phyloP scores from a whole-genome alignment of 768 basidiomycete genomes.

The Tulasnella sp. region DNA sequence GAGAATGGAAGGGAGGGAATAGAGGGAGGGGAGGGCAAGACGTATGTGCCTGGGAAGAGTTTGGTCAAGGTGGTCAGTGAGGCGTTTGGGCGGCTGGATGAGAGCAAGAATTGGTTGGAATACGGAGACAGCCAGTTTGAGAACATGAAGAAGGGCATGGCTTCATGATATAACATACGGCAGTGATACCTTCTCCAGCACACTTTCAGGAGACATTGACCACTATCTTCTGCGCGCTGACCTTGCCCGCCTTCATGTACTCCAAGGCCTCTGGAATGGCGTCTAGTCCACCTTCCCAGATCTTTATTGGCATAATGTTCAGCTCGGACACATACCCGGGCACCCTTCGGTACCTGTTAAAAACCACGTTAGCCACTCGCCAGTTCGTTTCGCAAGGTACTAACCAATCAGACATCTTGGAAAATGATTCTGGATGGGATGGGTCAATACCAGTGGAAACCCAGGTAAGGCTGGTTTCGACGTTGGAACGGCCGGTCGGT shows the following conservation, averaged over 20 bases:
- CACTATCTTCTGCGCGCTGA: conserved; percentile 19
- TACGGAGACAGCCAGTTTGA: conserved; percentile 72
- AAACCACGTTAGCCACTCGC: background rate
- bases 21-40: conserved; percentile 48
- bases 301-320: conserved; percentile 7
- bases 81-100: conserved; percentile 66
- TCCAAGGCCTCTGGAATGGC: conserved; percentile 18
- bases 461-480: background rate
- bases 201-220: no score
- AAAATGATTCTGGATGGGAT: background rate
- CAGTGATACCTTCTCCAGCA: no score
- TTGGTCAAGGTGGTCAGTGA: conserved; percentile 66
- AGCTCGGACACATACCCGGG: background rate
- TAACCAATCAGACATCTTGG: background rate
- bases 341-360: background rate
- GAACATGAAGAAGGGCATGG: conserved; percentile 63
- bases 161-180: no score
- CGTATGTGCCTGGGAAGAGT: conserved; percentile 55
- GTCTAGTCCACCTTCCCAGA: conserved; percentile 16
- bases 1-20: conserved; percentile 53
- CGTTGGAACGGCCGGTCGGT: background rate
- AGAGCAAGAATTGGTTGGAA: conserved; percentile 65
- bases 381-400: background rate
- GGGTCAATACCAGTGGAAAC: background rate
- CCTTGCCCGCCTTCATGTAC: conserved; percentile 19